phyloP scores from a whole-genome alignment of 768 basidiomycete species.

The Serendipita indica region DNA sequence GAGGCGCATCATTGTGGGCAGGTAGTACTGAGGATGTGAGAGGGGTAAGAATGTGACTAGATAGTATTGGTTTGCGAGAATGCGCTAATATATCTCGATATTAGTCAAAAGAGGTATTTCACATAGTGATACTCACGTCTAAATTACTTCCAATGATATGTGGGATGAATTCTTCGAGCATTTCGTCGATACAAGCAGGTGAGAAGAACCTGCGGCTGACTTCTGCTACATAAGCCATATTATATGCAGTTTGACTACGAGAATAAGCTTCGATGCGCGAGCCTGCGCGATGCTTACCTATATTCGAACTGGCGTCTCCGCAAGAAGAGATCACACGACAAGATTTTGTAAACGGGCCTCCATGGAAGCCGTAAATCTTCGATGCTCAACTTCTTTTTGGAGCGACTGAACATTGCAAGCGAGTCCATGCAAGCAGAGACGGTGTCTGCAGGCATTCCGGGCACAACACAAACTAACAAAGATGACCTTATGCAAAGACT shows the following conservation, averaged over 20 bases:
- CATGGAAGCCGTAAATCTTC: slow-evolving; percentile 71
- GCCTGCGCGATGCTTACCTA: slow-evolving; percentile 33
- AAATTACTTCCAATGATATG: slow-evolving; percentile 57
- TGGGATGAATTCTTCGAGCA: slow-evolving; percentile 78
- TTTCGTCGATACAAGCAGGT: slow-evolving; percentile 69
- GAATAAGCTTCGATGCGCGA: neutral
- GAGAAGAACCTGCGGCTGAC: slow-evolving; percentile 72
- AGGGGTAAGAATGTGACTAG: slow-evolving; percentile 74
- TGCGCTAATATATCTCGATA: slow-evolving; percentile 31
- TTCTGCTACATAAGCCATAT: slow-evolving; percentile 57
- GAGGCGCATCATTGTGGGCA: slow-evolving; percentile 66
- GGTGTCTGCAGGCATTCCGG: slow-evolving; percentile 57
- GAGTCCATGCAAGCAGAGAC: slow-evolving; percentile 53
- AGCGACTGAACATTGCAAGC: slow-evolving; percentile 42
- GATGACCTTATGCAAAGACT: neutral
- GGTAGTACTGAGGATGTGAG: slow-evolving; percentile 71
- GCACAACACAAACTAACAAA: slow-evolving; percentile 38
- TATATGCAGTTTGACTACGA: slow-evolving; percentile 55
- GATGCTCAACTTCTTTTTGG: slow-evolving; percentile 60
- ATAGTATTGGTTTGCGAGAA: slow-evolving; percentile 74
- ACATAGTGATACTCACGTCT: slow-evolving; percentile 36
- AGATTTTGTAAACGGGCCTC: slow-evolving; percentile 59
- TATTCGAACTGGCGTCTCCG: slow-evolving; percentile 63
- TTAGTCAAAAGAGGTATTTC: neutral
- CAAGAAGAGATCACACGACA: slow-evolving; percentile 63